A percentile compares a stretch with the other conserved stretches of the same genome.
Conservation (phyloP, 345 rosid genomes). For the Brassica juncea region DNA sequence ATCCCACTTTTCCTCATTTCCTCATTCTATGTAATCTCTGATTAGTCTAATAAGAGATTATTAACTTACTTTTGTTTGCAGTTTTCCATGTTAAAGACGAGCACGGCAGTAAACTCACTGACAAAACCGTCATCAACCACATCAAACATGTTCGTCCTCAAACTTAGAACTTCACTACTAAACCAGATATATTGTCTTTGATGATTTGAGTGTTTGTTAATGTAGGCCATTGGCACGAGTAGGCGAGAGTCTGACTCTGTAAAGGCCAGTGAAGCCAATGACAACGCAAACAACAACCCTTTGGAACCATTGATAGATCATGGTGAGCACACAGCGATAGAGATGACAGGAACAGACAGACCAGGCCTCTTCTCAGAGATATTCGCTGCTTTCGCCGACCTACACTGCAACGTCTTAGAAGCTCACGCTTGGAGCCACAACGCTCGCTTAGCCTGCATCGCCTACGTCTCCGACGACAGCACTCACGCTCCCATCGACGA, state of each 20-base stretch:
- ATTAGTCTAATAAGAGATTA: neutral
- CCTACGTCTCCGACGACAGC: constrained; percentile 55
- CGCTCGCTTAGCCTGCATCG: constrained; percentile 63
- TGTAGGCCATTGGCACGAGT: constrained; percentile 62
- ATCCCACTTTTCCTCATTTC: neutral
- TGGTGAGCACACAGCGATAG: constrained; percentile 61
- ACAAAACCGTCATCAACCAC: constrained; percentile 55
- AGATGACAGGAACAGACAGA: constrained; percentile 64
- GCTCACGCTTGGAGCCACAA: constrained; percentile 92
- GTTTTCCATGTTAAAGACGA: constrained; percentile 85
- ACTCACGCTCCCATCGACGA: constrained; percentile 59
- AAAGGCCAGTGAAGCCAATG: constrained; percentile 29
- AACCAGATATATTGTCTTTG: neutral
- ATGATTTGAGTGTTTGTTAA: neutral
- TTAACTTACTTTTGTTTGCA: constrained; percentile 23
- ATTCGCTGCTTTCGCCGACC: constrained; percentile 59
- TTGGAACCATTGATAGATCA: constrained; percentile 21
- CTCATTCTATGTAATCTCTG: neutral
- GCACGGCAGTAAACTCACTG: constrained; percentile 63
- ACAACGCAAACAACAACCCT: constrained; percentile 10
- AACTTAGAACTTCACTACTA: constrained; percentile 14
- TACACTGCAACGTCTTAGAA: constrained; percentile 64
- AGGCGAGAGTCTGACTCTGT: constrained; percentile 43
- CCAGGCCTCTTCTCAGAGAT: constrained; percentile 85
- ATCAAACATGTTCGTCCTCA: constrained; percentile 52